These are phyloP conservation scores for Cadophora sp. DNA, from an alignment of 2,329 filamentous ascomycete genomes.

Conservation along the genomic window DNA sequence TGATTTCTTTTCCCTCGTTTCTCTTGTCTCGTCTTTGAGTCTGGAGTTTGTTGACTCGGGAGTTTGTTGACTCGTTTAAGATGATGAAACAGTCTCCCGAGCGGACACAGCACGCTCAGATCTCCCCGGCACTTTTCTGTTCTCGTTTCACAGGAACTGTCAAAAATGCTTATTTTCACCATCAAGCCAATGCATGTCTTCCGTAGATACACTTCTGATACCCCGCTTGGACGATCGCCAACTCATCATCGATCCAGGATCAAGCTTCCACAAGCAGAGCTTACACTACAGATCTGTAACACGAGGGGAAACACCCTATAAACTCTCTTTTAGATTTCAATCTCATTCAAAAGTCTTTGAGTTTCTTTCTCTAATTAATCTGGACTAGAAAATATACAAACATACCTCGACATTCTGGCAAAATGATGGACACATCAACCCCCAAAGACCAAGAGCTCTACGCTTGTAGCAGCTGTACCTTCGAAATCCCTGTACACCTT, in stretches of 20 bases:
- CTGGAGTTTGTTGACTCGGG: neutral
- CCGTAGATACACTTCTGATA: slow-evolving; percentile 3
- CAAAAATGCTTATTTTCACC: neutral
- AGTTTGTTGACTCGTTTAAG: slow-evolving; percentile 13
- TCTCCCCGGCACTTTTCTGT: neutral
- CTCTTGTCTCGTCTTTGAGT: neutral
- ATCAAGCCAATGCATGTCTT: neutral
- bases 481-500: slow-evolving; percentile 21
- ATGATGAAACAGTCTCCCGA: neutral
- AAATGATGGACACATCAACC: slow-evolving; percentile 14
- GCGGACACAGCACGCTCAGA: slow-evolving; percentile 7
- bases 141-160: neutral
- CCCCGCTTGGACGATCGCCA: neutral
- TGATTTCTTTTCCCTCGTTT: neutral
- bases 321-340: neutral
- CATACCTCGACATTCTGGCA: neutral
- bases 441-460: slow-evolving; percentile 27
- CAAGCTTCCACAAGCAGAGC: neutral
- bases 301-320: neutral
- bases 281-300: neutral
- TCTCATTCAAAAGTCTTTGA: neutral
- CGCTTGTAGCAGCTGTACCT: slow-evolving; percentile 26
- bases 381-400: neutral
- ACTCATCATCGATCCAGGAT: neutral
- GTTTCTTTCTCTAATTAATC: neutral